Percentiles rank a stretch among this genome's conserved stretches.
Evolutionary conservation across 805 yeast species (phyloP).

Genomic region (Diddensiella santjacobensis): DNA sequence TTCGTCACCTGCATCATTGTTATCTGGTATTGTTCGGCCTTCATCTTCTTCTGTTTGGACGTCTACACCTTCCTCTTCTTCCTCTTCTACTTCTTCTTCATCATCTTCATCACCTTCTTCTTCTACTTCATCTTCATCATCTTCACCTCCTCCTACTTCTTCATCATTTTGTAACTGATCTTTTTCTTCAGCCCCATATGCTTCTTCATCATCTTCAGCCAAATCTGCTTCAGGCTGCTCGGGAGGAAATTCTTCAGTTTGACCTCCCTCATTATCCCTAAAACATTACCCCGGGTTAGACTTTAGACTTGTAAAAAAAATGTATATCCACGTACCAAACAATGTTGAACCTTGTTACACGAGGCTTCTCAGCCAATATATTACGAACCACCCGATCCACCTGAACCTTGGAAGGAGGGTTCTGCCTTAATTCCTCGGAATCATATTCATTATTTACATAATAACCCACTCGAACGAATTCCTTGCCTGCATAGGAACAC

Average conservation of each 20-base stretch:
- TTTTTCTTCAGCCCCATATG: slow-evolving; percentile 35
- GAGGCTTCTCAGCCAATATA: slow-evolving; percentile 92
- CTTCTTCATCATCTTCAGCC: slow-evolving; percentile 58
- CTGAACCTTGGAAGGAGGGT: slow-evolving; percentile 90
- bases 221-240: slow-evolving; percentile 65
- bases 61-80: slow-evolving; percentile 44
- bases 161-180: slow-evolving; percentile 41
- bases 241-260: slow-evolving; percentile 68
- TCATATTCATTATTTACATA: slow-evolving; percentile 97
- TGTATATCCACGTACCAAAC: slow-evolving; percentile 57
- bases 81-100: slow-evolving; percentile 26
- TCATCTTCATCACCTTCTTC: slow-evolving; percentile 18
- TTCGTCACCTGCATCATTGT: no score
- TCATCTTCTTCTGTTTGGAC: slow-evolving; percentile 37
- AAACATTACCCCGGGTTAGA: not conserved
- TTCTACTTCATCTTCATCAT: slow-evolving; percentile 25
- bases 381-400: slow-evolving; percentile 92
- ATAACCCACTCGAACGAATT: slow-evolving; percentile 95
- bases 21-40: no score
- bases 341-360: slow-evolving; percentile 94
- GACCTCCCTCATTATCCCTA: slow-evolving; percentile 59
- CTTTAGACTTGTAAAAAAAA: not conserved
- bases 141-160: slow-evolving; percentile 56
- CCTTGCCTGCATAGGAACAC: slow-evolving; percentile 89
- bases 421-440: slow-evolving; percentile 84